Conservation (phyloP, 768 basidiomycete genomes). For the Amanita jacksonii region DNA sequence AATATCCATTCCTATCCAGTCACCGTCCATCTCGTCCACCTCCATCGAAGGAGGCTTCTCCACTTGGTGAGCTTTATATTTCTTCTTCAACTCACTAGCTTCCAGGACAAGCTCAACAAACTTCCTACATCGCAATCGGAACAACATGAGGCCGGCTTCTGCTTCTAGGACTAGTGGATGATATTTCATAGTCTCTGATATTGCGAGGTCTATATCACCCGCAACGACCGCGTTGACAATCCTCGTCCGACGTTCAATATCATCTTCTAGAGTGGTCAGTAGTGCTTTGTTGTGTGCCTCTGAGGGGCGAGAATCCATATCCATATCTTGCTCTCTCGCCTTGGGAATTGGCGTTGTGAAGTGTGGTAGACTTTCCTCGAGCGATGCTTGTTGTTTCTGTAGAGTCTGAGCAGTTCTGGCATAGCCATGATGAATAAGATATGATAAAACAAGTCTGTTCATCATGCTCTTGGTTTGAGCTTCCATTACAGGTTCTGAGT, state of each 20-base stretch:
- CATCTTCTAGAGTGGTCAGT: conserved; percentile 27
- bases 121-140: conserved; percentile 77
- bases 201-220: conserved; percentile 65
- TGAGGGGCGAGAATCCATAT: conserved; percentile 33
- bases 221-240: conserved; percentile 59
- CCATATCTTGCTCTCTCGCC: conserved; percentile 31
- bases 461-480: conserved; percentile 50
- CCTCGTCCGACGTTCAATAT: conserved; percentile 58
- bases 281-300: conserved; percentile 10
- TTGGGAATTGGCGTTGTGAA: conserved; percentile 1
- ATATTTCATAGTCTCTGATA: conserved; percentile 42
- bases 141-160: conserved; percentile 62
- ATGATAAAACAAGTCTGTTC: conserved; percentile 66
- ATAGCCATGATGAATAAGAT: conserved; percentile 82
- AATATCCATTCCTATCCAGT: conserved; percentile 57
- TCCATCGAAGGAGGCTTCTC: conserved; percentile 13
- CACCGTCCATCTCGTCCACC: conserved; percentile 31
- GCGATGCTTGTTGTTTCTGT: conserved; percentile 30
- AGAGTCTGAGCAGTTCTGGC: conserved; percentile 62
- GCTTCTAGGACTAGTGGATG: conserved; percentile 58
- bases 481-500: conserved; percentile 23
- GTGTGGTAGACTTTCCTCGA: not conserved
- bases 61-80: conserved; percentile 32
- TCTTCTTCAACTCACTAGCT: conserved; percentile 60
- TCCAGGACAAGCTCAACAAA: conserved; percentile 77